Base-by-base conservation (phyloP, 2,329 filamentous ascomycete species). In the Diaporthe sp. region DNA sequence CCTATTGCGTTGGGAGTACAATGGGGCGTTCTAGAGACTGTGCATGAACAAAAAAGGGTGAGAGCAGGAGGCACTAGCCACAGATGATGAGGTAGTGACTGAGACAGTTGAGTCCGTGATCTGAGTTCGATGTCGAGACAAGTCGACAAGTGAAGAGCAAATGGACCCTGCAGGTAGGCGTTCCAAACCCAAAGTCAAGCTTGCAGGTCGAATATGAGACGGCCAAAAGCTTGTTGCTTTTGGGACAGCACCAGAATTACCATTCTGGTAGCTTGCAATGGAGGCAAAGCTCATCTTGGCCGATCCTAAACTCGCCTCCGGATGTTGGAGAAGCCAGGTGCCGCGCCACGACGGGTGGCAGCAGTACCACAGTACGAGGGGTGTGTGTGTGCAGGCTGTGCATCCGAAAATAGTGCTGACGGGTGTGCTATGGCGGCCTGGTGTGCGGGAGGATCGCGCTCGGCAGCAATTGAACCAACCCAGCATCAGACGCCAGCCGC, bases 361-460 rank as follows among this genome's bases (percentile, higher is more conserved):
- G 19, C 10, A 44, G 37, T 17, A 17, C 28, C n/a, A 60, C 10
- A 28, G 37, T 17, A 10, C 19, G 31, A 60, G 9, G 25, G 42
- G 19, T 39, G 9, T 2, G 61, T 2, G 61, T 31, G 61, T 31
- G 42, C 19, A 49, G 70, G 70, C 70, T 61, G 70, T 72, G 70
- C 55, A 72, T 5, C 70, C 44, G 8, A 25, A 72, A 72, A 72
- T 72, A 72, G 51, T 72, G 55, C 55, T 61, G 42, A 61, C 42
- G 46, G 31, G 3, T 12, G 44, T 15, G 31, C 62, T 51, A 68
- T n/a, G 28, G 44, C 31, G 61, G 62, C 60, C 37, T 60, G 25
- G n/a, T 62, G 60, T 39, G 60, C 60, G 60, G 62, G 22, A 51
- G 46, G 62, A 51, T 68, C 25, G 46, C 19, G 46, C 62, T 68